Base-by-base conservation (phyloP, 805 yeast genomes). In the Saturnispora quitensis region DNA sequence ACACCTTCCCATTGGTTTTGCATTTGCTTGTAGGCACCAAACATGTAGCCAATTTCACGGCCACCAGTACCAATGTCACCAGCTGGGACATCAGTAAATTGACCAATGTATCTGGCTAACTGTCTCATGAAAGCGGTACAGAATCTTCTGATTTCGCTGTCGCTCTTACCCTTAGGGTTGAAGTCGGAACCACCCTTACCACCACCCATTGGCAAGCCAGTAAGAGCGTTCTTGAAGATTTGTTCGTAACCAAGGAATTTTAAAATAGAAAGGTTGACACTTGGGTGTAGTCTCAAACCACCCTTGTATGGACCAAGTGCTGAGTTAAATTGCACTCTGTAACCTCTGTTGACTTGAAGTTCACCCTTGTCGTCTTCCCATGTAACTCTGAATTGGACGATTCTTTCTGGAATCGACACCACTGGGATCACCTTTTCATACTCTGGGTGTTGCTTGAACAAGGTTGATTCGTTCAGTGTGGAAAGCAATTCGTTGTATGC, bases 1-100 rank as follows among this genome's bases (percentile, higher is more conserved):
- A 91, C 95, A 80, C 98, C 98, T 71, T 91, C 91, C 84, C 89
- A 91, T 68, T 82, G 77, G 84, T 91, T 91, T 73, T 80, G 84
- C 82, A 79, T 78, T 64, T 79, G 77, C 81, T 89, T 89, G 89
- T 87, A 91, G 62, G 97, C 97, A 74, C 99, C 99, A 64, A 89
- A 93, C 69, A 91, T 75, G 86, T 71, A 91, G 63, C 97, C 96
- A 59, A 89, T 78, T 76, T 89, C 96, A 73, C 95, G 82, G 64
- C 97, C 98, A 76, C 97, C 96, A 58, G 89, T 95, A 79, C 96
- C 96, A 71, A 91, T 91, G 74, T 91, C 99, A 73, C 99, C 99
- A 61, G 99, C 99, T 68, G 99, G 99, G 51, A 93, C 97, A 75
- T 91, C 99, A 55, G 96, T 89, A 73, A 87, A 91, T 68, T 86